Conservation (phyloP, 805 yeast species). For the Isabelozyma rhagii region DNA sequence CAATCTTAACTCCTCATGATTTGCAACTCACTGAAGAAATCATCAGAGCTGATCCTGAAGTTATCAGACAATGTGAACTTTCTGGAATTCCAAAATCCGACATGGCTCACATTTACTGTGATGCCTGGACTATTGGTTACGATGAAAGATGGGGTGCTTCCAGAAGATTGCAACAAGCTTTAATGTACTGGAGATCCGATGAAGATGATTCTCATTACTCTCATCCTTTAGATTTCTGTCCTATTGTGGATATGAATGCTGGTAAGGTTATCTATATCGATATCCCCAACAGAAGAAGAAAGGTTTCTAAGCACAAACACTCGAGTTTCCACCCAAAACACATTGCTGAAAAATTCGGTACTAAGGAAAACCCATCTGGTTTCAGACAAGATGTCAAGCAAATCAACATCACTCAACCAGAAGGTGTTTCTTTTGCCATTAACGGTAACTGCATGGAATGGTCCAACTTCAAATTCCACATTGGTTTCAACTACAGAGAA, state of each 20-base stretch:
- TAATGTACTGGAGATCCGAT: conserved; percentile 70
- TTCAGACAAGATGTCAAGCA: conserved; percentile 65
- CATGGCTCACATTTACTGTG: conserved; percentile 60
- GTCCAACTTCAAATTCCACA: conserved; percentile 75
- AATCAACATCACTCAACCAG: conserved; percentile 71
- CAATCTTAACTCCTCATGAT: conserved; percentile 71
- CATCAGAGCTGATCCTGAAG: conserved; percentile 67
- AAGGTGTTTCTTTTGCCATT: conserved; percentile 76
- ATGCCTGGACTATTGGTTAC: conserved; percentile 69
- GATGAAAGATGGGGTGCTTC: conserved; percentile 78
- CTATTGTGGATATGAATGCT: conserved; percentile 73
- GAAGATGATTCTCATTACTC: conserved; percentile 77
- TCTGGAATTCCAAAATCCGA: conserved; percentile 65
- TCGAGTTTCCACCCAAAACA: conserved; percentile 69
- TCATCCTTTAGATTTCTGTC: conserved; percentile 78
- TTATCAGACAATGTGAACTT: conserved; percentile 67
- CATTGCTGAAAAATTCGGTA: conserved; percentile 57
- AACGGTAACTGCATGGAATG: conserved; percentile 67
- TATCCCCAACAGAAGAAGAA: conserved; percentile 72
- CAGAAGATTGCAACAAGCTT: conserved; percentile 74
- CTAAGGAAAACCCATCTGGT: conserved; percentile 40
- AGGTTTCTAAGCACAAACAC: conserved; percentile 64
- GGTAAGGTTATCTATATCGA: conserved; percentile 70
- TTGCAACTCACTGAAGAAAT: conserved; percentile 59
- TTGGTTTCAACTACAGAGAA: conserved; percentile 84